Evolutionary conservation across 306 rosid genomes (phyloP).

Genomic region (barrel medic (Medicago truncatula)): DNA sequence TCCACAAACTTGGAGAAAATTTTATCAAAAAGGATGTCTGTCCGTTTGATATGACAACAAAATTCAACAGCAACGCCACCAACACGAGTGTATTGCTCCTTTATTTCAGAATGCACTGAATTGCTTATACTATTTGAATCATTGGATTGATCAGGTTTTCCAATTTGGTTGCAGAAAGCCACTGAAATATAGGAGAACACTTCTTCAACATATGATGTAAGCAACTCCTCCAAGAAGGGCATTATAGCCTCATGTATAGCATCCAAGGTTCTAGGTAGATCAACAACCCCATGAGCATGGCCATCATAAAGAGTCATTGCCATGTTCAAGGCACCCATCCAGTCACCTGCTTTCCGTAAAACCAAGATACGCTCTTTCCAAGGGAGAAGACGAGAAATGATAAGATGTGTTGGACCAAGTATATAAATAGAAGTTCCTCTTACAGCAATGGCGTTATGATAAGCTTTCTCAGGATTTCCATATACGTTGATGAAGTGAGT

Average conservation of each 20-base stretch:
- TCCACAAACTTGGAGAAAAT: constrained; percentile 80
- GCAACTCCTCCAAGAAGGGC: constrained; percentile 92
- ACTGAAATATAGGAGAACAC: constrained; percentile 94
- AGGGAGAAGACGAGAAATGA: constrained; percentile 91
- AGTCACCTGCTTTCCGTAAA: constrained; percentile 88
- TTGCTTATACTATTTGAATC: constrained; percentile 52
- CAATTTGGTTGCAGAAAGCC: constrained; percentile 91
- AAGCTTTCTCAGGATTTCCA: constrained; percentile 96
- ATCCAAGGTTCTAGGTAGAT: constrained; percentile 92
- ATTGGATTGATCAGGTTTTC: constrained; percentile 61
- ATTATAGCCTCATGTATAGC: constrained; percentile 89
- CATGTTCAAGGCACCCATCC: constrained; percentile 99
- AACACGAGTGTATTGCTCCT: constrained; percentile 91
- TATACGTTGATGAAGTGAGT: constrained; percentile 74
- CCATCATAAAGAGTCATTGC: constrained; percentile 94
- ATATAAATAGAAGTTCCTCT: constrained; percentile 96
- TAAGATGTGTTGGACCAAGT: constrained; percentile 82
- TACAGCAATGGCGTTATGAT: constrained; percentile 80
- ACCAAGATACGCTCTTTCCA: constrained; percentile 96
- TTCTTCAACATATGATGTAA: constrained; percentile 89
- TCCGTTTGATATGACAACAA: constrained; percentile 93
- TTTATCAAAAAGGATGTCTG: constrained; percentile 93
- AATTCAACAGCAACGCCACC: constrained; percentile 99
- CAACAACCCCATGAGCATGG: constrained; percentile 91
- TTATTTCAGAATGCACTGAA: constrained; percentile 80